phyloP scores from a whole-genome alignment of 108 stramenopile species.

The Cylindrotheca closterium region DNA sequence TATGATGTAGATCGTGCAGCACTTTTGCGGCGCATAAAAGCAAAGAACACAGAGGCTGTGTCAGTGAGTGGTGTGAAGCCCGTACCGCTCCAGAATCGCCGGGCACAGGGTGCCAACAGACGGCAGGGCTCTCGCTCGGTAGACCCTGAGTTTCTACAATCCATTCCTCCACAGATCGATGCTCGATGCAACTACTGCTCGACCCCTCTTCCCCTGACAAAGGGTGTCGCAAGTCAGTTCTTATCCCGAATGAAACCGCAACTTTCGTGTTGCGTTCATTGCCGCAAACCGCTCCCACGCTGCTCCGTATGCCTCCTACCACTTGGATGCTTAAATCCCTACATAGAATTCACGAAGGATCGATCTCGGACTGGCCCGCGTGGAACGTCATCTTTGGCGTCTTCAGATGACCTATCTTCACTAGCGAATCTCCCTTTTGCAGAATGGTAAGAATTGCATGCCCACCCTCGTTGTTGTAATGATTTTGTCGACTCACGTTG shows the following conservation, averaged over 20 bases:
- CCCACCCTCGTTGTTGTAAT: no score
- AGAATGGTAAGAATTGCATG: constrained; percentile 77
- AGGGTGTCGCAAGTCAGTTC: constrained; percentile 75
- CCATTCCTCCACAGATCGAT: constrained; percentile 49
- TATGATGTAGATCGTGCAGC: constrained; percentile 82
- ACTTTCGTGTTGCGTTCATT: constrained; percentile 84
- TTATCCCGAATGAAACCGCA: constrained; percentile 80
- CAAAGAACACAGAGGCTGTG: constrained; percentile 6
- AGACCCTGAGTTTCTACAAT: constrained; percentile 33
- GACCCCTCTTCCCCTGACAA: constrained; percentile 61
- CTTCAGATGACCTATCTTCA: constrained; percentile 57
- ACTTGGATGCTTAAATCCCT: constrained; percentile 84
- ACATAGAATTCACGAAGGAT: constrained; percentile 76
- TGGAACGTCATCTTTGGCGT: constrained; percentile 20
- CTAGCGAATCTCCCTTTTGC: constrained; percentile 71
- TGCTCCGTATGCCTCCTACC: constrained; percentile 86
- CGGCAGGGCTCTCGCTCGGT: constrained; percentile 24
- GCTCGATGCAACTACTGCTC: constrained; percentile 89
- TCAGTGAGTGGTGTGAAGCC: neutral
- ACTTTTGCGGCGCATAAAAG: constrained; percentile 52
- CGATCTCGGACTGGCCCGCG: constrained; percentile 29
- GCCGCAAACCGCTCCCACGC: constrained; percentile 83
- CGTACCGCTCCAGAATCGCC: constrained; percentile 1
- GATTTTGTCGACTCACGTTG: no score
- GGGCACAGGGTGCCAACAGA: neutral